These are phyloP conservation scores for Epithele typhae DNA, from an alignment of 768 basidiomycete genomes.

Conservation along the genomic window DNA sequence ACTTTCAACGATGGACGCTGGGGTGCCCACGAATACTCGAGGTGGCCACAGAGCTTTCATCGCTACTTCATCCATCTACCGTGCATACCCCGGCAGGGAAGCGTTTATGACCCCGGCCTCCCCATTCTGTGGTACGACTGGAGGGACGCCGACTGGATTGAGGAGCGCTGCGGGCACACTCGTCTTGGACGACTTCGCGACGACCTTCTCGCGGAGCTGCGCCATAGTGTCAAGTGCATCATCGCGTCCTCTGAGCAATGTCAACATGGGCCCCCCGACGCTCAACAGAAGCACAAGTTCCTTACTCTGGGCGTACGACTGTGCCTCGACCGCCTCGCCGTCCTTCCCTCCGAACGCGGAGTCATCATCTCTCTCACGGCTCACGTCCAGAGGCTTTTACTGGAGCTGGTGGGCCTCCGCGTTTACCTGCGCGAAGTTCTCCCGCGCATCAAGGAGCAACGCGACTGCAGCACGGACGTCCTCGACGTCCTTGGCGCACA, in stretches of 20 bases:
- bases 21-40: background rate
- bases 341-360: background rate
- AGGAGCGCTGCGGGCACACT: no score
- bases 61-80: no score
- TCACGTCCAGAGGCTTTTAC: background rate
- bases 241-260: no score
- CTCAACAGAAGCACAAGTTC: background rate
- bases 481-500: background rate
- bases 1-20: background rate
- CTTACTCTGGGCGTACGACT: background rate
- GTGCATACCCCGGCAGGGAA: no score
- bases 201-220: no score
- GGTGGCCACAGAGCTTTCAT: background rate
- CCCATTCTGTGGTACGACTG: no score
- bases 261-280: no score
- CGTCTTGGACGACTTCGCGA: no score
- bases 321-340: background rate
- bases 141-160: no score
- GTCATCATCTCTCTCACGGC: background rate
- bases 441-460: background rate
- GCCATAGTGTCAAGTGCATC: no score
- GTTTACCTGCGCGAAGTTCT: background rate
- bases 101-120: no score
- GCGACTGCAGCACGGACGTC: background rate
- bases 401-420: background rate